Percentiles rank a stretch among this genome's conserved stretches.
Conservation (phyloP, 176 grass and related monocot species). For the Aegilops sharonensis region DNA sequence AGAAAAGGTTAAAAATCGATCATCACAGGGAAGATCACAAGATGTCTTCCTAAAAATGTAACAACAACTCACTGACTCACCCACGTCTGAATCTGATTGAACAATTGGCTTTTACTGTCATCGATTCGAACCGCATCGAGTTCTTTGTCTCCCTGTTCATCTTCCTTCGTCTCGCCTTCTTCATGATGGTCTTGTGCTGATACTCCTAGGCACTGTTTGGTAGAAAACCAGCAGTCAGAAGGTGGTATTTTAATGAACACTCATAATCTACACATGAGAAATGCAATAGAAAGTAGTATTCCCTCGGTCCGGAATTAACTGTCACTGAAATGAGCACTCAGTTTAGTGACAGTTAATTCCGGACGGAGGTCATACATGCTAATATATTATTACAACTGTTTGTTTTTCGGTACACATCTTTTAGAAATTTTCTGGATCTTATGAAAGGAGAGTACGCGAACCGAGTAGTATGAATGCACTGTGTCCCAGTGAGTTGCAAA, state of each 20-base stretch:
- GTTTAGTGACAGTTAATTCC: too few relatives aligned
- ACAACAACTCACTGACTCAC: background rate
- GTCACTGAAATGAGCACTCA: too few relatives aligned
- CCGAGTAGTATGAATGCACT: background rate
- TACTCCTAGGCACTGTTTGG: constrained; percentile 33
- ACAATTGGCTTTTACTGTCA: constrained; percentile 17
- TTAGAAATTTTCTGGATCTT: background rate
- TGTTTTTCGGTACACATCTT: background rate
- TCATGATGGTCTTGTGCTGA: background rate
- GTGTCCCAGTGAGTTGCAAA: background rate
- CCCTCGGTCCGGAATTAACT: too few relatives aligned
- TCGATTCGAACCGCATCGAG: background rate
- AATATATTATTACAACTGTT: background rate
- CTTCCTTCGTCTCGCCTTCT: background rate
- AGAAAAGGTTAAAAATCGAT: background rate
- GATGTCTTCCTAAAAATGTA: background rate
- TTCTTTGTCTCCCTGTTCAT: background rate
- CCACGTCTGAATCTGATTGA: constrained; percentile 47
- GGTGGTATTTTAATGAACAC: background rate
- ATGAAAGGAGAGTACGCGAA: background rate
- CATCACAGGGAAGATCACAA: background rate
- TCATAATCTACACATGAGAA: background rate
- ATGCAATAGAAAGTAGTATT: background rate
- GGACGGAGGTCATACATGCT: background rate
- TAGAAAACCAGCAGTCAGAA: background rate